Evolutionary conservation across 2,329 filamentous ascomycete genomes (phyloP).

Genomic region (Emericellopsis cladophorae): DNA sequence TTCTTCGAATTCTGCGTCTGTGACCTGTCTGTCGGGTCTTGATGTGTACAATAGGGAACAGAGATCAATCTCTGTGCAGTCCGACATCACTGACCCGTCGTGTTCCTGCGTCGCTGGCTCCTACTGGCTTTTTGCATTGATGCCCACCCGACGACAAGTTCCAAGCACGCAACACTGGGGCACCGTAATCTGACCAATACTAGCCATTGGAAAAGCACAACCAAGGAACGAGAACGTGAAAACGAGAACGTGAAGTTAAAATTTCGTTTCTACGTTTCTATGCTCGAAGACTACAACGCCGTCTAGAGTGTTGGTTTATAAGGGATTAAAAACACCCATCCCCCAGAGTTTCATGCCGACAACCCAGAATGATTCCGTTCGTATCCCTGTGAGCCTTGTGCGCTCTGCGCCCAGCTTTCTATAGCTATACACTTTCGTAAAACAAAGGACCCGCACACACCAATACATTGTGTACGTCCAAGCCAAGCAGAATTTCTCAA

Average conservation of each 20-base stretch:
- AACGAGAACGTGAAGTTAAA: background rate
- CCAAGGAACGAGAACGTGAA: background rate
- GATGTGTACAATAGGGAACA: too few species aligned
- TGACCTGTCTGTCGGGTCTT: too few species aligned
- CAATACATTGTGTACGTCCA: slow-evolving; percentile 2
- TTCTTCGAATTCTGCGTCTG: too few species aligned
- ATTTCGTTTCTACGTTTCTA: slow-evolving; percentile 26
- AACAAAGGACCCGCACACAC: background rate
- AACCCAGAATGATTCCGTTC: background rate
- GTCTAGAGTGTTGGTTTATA: slow-evolving; percentile 13
- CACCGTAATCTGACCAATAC: too few species aligned
- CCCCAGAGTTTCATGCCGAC: too few species aligned
- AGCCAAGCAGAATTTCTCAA: slow-evolving; percentile 14
- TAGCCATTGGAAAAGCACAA: background rate
- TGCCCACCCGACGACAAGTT: too few species aligned
- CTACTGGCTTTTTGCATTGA: too few species aligned
- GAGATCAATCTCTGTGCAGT: too few species aligned
- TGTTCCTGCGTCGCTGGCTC: too few species aligned
- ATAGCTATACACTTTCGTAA: slow-evolving; percentile 20
- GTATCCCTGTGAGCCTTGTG: slow-evolving; percentile 12
- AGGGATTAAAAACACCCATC: slow-evolving; percentile 12
- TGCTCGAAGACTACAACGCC: slow-evolving; percentile 18
- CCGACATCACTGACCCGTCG: too few species aligned
- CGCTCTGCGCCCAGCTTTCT: slow-evolving; percentile 23
- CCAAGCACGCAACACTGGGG: too few species aligned